Percentiles rank a stretch among this genome's conserved stretches.
Conservation (phyloP, 495 filamentous ascomycete genomes). For the Penicillium bovifimosum region DNA sequence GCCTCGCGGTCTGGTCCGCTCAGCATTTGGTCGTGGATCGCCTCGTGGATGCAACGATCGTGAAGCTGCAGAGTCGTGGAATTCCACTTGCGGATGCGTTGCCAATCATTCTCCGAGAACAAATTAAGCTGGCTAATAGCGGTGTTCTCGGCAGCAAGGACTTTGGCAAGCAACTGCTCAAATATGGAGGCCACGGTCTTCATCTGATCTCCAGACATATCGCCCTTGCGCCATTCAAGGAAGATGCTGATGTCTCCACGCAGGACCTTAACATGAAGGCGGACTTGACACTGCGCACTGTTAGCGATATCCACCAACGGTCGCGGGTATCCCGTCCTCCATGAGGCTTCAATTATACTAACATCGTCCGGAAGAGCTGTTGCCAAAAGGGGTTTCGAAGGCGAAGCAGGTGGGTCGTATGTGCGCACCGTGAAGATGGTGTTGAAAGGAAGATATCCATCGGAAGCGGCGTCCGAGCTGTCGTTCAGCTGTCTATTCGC, state of each 20-base stretch:
- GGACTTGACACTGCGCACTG: slow-evolving; percentile 35
- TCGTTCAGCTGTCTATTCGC: slow-evolving; percentile 11
- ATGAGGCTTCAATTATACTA: background rate
- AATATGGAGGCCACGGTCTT: slow-evolving; percentile 39
- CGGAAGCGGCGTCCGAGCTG: slow-evolving; percentile 5
- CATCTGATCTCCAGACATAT: slow-evolving; percentile 41
- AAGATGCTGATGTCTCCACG: slow-evolving; percentile 39
- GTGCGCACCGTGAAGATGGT: slow-evolving; percentile 38
- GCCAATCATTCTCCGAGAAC: slow-evolving; percentile 37
- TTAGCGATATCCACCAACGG: background rate
- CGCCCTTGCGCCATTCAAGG: slow-evolving; percentile 43
- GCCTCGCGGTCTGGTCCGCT: slow-evolving; percentile 39
- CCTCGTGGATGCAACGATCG: slow-evolving; percentile 48
- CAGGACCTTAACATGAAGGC: slow-evolving; percentile 43
- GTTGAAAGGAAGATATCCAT: slow-evolving; percentile 30
- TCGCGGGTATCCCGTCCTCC: background rate
- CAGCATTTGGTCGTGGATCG: slow-evolving; percentile 41
- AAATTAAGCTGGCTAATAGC: slow-evolving; percentile 31
- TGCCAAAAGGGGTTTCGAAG: slow-evolving; percentile 27
- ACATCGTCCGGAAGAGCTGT: slow-evolving; percentile 35
- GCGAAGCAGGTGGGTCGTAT: slow-evolving; percentile 17
- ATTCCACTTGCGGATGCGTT: slow-evolving; percentile 41
- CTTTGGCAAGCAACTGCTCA: slow-evolving; percentile 27
- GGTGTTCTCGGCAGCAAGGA: slow-evolving; percentile 24
- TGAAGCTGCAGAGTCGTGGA: slow-evolving; percentile 24